Conservation (phyloP, 2,329 filamentous ascomycete species). For the Daldinia eschscholtzii region DNA sequence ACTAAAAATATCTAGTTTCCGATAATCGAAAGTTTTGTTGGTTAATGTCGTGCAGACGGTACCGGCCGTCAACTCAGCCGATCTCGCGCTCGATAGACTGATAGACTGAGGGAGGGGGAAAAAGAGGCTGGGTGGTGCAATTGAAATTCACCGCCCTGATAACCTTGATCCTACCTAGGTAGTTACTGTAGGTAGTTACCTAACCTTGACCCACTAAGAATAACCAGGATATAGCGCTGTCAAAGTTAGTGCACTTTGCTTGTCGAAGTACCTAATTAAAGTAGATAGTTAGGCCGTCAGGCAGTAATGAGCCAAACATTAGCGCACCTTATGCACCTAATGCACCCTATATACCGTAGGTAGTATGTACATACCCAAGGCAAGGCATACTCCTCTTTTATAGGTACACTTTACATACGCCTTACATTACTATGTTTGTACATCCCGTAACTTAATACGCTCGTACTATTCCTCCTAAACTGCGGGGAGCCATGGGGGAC, state of each 20-base stretch:
- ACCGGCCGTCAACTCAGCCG: slow-evolving; percentile 26
- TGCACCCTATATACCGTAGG: background rate
- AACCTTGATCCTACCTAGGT: slow-evolving; percentile 25
- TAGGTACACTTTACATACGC: background rate
- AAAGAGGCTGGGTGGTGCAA: slow-evolving; percentile 16
- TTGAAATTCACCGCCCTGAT: slow-evolving; percentile 7
- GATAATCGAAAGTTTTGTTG: slow-evolving; percentile 29
- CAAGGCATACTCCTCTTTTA: background rate
- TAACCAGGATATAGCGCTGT: slow-evolving; percentile 1
- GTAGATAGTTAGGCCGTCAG: background rate
- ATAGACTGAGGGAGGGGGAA: background rate
- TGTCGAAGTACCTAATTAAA: slow-evolving; percentile 2
- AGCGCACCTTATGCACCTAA: background rate
- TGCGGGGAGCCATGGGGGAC: slow-evolving; percentile 32
- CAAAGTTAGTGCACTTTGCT: background rate
- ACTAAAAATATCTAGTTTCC: slow-evolving; percentile 21
- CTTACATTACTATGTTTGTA: slow-evolving; percentile 1
- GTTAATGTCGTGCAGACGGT: slow-evolving; percentile 35
- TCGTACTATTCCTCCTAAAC: slow-evolving; percentile 20
- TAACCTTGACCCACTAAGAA: background rate
- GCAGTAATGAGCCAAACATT: slow-evolving; percentile 7
- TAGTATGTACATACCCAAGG: background rate
- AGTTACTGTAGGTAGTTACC: background rate
- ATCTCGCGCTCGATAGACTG: slow-evolving; percentile 12
- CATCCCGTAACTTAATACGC: slow-evolving; percentile 19